phyloP scores from a whole-genome alignment of 1,284 basidiomycete genomes.

The Gymnopus androsaceus region DNA sequence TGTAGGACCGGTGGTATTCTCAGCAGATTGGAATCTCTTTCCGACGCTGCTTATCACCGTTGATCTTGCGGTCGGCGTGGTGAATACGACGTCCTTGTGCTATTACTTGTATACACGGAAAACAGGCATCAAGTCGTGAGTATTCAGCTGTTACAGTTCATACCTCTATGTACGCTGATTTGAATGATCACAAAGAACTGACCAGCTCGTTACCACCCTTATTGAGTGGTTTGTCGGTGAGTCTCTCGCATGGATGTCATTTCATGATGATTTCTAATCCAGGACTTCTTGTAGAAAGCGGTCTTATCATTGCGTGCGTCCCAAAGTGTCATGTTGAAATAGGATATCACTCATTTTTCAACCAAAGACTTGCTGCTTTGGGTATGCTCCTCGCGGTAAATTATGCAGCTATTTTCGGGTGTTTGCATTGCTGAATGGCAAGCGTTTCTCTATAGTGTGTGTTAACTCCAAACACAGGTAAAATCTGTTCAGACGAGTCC shows the following conservation, averaged over 20 bases:
- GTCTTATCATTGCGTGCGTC: neutral
- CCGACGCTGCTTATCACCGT: neutral
- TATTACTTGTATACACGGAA: neutral
- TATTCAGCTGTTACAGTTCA: no score
- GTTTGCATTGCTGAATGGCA: neutral
- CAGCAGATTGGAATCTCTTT: slow-evolving; percentile 3
- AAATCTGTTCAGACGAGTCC: neutral
- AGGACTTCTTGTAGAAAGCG: neutral
- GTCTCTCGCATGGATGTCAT: neutral
- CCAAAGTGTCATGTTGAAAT: neutral
- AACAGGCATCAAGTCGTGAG: neutral
- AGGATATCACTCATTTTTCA: neutral
- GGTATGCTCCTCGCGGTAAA: neutral
- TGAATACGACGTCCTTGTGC: slow-evolving; percentile 2
- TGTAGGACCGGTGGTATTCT: neutral
- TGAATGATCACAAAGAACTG: neutral
- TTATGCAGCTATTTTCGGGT: neutral
- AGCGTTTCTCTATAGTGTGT: neutral
- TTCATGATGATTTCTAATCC: no score
- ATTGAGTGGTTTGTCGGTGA: slow-evolving; percentile 3
- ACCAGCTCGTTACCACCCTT: neutral
- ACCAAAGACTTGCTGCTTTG: neutral
- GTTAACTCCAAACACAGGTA: slow-evolving; percentile 1
- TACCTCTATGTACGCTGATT: neutral
- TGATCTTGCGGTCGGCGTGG: neutral